Base-by-base conservation (phyloP, 192 early-diverging fungal genomes). In the Coemansia sp. region DNA sequence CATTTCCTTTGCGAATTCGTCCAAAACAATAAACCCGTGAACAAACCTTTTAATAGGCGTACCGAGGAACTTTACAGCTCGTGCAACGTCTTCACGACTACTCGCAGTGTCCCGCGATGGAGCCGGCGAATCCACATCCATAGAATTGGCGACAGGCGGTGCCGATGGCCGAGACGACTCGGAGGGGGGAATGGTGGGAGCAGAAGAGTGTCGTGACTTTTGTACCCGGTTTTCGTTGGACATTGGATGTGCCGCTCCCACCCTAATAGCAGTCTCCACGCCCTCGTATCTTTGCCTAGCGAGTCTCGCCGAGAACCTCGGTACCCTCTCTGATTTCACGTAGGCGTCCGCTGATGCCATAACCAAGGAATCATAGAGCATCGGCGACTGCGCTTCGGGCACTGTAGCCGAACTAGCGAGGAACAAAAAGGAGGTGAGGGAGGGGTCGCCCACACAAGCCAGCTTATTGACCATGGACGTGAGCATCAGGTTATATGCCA, bases 1-100 rank as follows among this genome's bases (percentile, higher is more conserved):
- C 59, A 88, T 70, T 62, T 88, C 87, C 63, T 88, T 88, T 55
- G 83, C 86, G 60, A 88, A 88, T 38, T 87, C 86, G 63, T 88
- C 83, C 1, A 88, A 60, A 3, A 88, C 83, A 53, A 88, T 87
- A 53, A 80, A 87, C 2, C 82, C 79, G 38, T 87, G 74, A 6
- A 88, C 85, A 65, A 88, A 88, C 4, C 82, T 76, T 61, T 79
- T 83, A 57, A 79, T 66, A 0, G 76, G 69, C 3, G 82, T 83
- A 5, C 66, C 68, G 14, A 83, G 63, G 24, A 74, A 73, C 9
- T 38, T 48, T 0, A 62, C 73, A 0, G 71, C 73, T 0, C 57
- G 56, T 0, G 62, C 66, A 2, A 66, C 58, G 11, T 71, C 71
- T 43, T 62, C 60, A 20, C 59, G 45, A 43, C 38, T 67, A 36